These are phyloP conservation scores for Dujonia santamariae DNA, from an alignment of 1,139 yeast genomes.

Conservation along the genomic window DNA sequence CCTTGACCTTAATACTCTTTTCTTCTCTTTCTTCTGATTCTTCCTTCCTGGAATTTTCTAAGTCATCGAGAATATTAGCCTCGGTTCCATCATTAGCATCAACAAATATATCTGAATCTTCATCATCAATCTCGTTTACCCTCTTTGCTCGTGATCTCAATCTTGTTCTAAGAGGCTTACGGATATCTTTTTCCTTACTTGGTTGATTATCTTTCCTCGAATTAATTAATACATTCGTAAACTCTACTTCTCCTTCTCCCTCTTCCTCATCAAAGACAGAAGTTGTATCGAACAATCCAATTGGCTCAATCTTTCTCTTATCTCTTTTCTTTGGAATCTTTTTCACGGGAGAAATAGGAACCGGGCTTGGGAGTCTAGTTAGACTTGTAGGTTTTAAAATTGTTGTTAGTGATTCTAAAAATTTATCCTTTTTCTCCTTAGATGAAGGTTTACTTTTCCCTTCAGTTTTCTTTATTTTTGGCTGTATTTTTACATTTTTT, in stretches of 20 bases:
- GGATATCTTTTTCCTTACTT: not conserved
- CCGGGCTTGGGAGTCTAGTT: conserved; percentile 1
- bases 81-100: conserved; percentile 4
- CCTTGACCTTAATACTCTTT: not conserved
- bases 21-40: not conserved
- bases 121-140: too few species aligned
- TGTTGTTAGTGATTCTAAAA: not conserved
- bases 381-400: conserved; percentile 2
- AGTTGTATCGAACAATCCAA: conserved; percentile 2
- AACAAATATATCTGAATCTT: conserved; percentile 2
- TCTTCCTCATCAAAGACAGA: conserved; percentile 5
- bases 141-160: too few species aligned
- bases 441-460: conserved; percentile 1
- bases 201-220: not conserved
- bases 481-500: conserved; percentile 11
- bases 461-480: not conserved
- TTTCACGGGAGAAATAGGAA: conserved; percentile 5
- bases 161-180: not conserved
- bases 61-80: conserved; percentile 1
- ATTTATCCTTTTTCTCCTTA: not conserved
- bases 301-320: conserved; percentile 6
- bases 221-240: not conserved
- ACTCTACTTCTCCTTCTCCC: not conserved
- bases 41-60: not conserved
- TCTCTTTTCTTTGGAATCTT: conserved; percentile 12